Conservation (phyloP, 2,329 filamentous ascomycete genomes). For the Chrysoporthe puriensis region DNA sequence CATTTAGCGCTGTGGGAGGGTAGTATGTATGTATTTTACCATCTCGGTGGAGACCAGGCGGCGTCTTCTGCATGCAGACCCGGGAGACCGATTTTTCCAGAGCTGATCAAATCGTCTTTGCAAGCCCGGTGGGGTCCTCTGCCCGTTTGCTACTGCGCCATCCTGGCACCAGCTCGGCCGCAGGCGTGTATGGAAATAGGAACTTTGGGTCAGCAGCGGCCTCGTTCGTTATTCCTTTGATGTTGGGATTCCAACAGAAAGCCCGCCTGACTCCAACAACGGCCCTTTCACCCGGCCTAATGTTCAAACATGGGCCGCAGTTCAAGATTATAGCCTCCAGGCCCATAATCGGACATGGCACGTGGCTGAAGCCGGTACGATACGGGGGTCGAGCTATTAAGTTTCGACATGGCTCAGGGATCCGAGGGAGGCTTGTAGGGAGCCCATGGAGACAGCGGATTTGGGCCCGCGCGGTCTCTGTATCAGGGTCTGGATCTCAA, state of each 20-base stretch:
- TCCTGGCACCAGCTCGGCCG: constrained; percentile 3
- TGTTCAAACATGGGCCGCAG: constrained; percentile 12
- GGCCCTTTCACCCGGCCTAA: neutral
- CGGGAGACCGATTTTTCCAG: constrained; percentile 9
- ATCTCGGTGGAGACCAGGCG: constrained; percentile 17
- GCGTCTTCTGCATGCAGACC: constrained; percentile 23
- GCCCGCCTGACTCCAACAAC: neutral
- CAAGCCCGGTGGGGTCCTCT: constrained; percentile 4
- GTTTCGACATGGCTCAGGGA: constrained; percentile 31
- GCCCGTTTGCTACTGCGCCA: neutral
- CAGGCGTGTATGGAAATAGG: constrained; percentile 14
- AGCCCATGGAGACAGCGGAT: neutral
- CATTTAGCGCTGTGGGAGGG: constrained; percentile 1
- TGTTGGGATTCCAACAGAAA: neutral
- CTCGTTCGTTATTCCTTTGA: constrained; percentile 10
- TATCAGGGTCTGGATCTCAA: constrained; percentile 15
- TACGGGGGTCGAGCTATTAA: constrained; percentile 24
- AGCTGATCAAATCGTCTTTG: neutral
- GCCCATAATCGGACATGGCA: constrained; percentile 23
- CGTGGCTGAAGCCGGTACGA: constrained; percentile 26
- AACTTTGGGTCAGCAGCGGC: constrained; percentile 2
- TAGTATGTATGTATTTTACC: constrained; percentile 6
- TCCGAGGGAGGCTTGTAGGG: constrained; percentile 22
- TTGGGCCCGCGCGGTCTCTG: too few species aligned
- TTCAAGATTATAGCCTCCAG: constrained; percentile 4